Evolutionary conservation across 106 monocot species (phyloP), one percentile per base, ranked within the genome.

Genomic region (Allium fistulosum): DNA sequence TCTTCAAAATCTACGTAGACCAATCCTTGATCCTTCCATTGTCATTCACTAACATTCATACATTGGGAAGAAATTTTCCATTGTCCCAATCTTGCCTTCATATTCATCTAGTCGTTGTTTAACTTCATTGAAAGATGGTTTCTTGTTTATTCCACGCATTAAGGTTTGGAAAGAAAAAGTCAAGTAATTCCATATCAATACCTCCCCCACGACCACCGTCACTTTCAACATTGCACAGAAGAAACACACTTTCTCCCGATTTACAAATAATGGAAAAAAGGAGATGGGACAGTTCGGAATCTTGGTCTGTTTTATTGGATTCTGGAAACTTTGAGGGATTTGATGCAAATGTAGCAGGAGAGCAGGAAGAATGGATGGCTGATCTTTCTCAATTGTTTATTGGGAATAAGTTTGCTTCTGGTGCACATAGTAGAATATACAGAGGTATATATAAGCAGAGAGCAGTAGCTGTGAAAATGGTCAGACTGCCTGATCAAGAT

Each of bases 251-350:
- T 37, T 70, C 78, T 7, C 26, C 75, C 1, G 90, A 87, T 45
- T 61, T 77, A 76, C 84, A 94, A 64, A 76, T 79, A 64, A 74
- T 88, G 83, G 79, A 82, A 71, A 88, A 83, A 81, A 90, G 71
- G 76, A 75, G 85, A 66, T 85, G 78, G 85, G 85, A 91, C 57
- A 88, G 88, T 74, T 62, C 85, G 73, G 95, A 95, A 14, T 95
- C 95, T 37, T 95, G 94, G 94, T 95, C 90, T 48, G 91, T 91
- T 87, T 61, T 91, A 17, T 49, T 95, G 68, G 94, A 95, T 8
- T 60, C 81, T 4, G 91, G 79, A 62, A 80, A 65, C 11, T 69
- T 17, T 0, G 79, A 76, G 17, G 46, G 50, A 26, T 52, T 49
- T n/a, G 81, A 81, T 6, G 76, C 47, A 2, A 64, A 18, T 37